Evolutionary conservation across 176 grass and related monocot genomes (phyloP), one percentile per base, ranked within the genome.

Genomic region (Paspalum notatum): DNA sequence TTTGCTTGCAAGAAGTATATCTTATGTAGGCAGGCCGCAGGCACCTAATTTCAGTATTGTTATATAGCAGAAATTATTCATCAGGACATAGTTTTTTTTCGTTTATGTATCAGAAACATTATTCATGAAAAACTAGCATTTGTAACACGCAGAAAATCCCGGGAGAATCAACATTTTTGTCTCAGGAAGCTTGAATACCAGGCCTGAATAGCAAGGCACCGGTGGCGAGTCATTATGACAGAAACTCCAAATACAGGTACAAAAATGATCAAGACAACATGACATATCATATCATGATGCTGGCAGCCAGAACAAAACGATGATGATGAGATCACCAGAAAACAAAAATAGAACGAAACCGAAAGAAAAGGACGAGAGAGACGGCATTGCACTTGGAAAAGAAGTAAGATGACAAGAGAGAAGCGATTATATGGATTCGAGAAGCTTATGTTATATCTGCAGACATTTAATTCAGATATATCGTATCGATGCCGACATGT

Each of bases 361-460:
- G 68, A 61, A 78, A 78, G 78, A 71, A 72, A 82, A 85, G 68
- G 83, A 85, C 78, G 68, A 69, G 77, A 69, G 65, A 53, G 87
- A 82, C 57, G 78, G 83, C 83, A 58, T 89, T 77, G 87, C 83
- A 66, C 87, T 58, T 51, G 65, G 78, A 89, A 82, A 85, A 78
- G 42, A 78, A 70, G 77, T 58, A 69, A 77, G 87, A 57, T 57
- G 87, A 82, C 72, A 89, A 85, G 15, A 0, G 15, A 0, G 26
- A 82, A 72, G 65, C 59, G 82, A 85, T 56, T 85, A 57, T 25
- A 57, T 17, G 41, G 48, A 82, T 59, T 81, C 21, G 17, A 82
- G 50, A 67, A 66, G 56, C 9, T 52, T 66, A 77, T 85, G 57
- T 72, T 81, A 83, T 66, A 8, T 69, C 39, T 50, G 45, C 8